Evolutionary conservation across 305 asterid genomes (phyloP).

Genomic region (Euphrasia arctica): DNA sequence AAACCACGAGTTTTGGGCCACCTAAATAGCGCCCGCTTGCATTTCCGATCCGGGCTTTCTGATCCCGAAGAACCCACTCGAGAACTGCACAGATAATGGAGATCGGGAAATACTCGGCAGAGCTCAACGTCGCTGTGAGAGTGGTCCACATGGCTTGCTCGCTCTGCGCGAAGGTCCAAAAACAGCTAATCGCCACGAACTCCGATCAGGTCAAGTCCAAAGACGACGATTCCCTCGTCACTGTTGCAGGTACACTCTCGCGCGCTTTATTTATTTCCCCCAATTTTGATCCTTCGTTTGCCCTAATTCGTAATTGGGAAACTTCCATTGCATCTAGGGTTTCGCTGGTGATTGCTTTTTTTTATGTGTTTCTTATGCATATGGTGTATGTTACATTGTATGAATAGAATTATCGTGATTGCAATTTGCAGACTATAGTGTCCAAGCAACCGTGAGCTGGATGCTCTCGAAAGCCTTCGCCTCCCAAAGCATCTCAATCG

Average conservation of each 20-base stretch:
- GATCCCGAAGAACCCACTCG: constrained; percentile 14
- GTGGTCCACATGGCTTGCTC: constrained; percentile 75
- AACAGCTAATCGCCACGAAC: constrained; percentile 34
- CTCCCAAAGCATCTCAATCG: constrained; percentile 49
- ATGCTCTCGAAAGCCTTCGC: constrained; percentile 53
- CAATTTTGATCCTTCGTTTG: not conserved
- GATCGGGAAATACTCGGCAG: constrained; percentile 40
- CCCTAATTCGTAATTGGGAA: constrained; percentile 6
- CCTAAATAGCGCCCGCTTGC: constrained; percentile 2
- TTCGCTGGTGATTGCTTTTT: not conserved
- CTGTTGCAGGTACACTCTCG: constrained; percentile 53
- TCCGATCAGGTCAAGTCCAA: constrained; percentile 56
- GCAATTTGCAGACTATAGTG: constrained; percentile 65
- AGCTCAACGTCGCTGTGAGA: constrained; percentile 67
- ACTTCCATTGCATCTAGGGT: constrained; percentile 1
- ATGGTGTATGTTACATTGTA: not conserved
- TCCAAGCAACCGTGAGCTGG: constrained; percentile 86
- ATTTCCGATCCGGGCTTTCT: constrained; percentile 27
- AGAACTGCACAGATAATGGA: constrained; percentile 33
- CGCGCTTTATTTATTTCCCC: not conserved
- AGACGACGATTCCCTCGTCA: constrained; percentile 76
- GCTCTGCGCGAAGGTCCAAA: constrained; percentile 61
- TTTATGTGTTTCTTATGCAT: not conserved
- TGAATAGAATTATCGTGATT: not conserved
- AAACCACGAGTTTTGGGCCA: constrained; percentile 14